A percentile compares a stretch with the other conserved stretches of the same genome.
Conservation (phyloP, 2,329 filamentous ascomycete species). For the Exophiala xenobiotica region DNA sequence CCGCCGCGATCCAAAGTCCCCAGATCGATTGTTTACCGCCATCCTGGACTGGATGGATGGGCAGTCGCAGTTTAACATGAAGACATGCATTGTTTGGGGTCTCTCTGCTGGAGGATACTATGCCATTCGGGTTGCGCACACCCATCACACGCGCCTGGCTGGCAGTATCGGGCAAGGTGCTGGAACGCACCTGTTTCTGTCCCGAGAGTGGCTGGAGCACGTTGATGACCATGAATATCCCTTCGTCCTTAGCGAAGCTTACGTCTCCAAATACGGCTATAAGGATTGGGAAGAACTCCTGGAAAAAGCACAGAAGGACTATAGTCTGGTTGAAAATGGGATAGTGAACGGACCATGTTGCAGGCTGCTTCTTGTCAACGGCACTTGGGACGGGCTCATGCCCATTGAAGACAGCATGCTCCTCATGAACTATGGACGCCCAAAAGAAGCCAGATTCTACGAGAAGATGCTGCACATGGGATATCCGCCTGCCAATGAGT, state of each 20-base stretch:
- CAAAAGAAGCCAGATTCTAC: conserved; percentile 67
- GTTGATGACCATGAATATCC: conserved; percentile 68
- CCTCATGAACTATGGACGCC: conserved; percentile 62
- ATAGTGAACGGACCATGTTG: conserved; percentile 58
- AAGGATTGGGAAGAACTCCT: conserved; percentile 56
- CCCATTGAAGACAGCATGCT: conserved; percentile 68
- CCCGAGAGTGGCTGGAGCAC: conserved; percentile 58
- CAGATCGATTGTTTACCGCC: conserved; percentile 63
- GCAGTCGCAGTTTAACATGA: conserved; percentile 56
- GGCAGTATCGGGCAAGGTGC: conserved; percentile 64
- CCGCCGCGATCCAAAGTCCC: conserved; percentile 55
- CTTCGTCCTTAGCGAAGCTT: conserved; percentile 54
- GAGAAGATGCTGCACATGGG: conserved; percentile 65
- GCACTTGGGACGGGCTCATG: conserved; percentile 63
- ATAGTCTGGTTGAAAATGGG: conserved; percentile 61
- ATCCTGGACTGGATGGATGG: conserved; percentile 60
- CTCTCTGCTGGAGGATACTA: conserved; percentile 68
- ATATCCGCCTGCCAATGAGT: conserved; percentile 49
- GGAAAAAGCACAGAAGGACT: conserved; percentile 57
- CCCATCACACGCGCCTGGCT: conserved; percentile 55
- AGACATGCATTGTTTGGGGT: conserved; percentile 61
- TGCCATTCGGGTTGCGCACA: conserved; percentile 66
- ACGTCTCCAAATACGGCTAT: conserved; percentile 65
- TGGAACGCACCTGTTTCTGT: conserved; percentile 62
- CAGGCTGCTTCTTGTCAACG: conserved; percentile 62